These are phyloP conservation scores for Oryza brachyantha DNA, from an alignment of 176 grass and related monocot species.

Conservation along the genomic window DNA sequence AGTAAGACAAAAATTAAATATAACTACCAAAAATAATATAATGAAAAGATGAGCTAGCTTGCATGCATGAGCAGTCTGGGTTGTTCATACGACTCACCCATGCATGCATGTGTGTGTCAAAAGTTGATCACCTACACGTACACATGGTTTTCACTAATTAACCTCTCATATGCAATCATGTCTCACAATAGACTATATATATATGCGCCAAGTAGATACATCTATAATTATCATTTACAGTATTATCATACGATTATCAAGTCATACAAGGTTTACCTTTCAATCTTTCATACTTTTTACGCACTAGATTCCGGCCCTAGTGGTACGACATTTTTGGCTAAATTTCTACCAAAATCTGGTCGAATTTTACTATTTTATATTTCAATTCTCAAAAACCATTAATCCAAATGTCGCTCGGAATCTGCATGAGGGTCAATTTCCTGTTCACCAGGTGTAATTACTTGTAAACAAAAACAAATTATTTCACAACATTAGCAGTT, in stretches of 20 bases:
- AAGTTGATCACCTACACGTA: conserved; percentile 59
- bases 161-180: conserved; percentile 5
- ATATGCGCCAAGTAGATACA: background rate
- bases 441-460: too few relatives aligned
- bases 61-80: conserved; percentile 5
- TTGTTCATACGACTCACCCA: conserved; percentile 28
- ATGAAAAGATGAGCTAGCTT: background rate
- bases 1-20: background rate
- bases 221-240: background rate
- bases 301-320: too few relatives aligned
- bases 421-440: too few relatives aligned
- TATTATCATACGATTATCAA: background rate
- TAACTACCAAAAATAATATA: background rate
- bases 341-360: too few relatives aligned
- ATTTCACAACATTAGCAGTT: too few relatives aligned
- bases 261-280: too few relatives aligned
- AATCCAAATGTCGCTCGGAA: too few relatives aligned
- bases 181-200: conserved; percentile 1
- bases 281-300: too few relatives aligned
- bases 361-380: too few relatives aligned
- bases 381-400: too few relatives aligned
- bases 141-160: background rate
- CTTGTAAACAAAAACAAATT: too few relatives aligned
- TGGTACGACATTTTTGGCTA: too few relatives aligned
- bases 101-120: conserved; percentile 30